A percentile compares a stretch with the other conserved stretches of the same genome.
phyloP scores from a whole-genome alignment of 441 rosid species.

The Eruca vesicaria region DNA sequence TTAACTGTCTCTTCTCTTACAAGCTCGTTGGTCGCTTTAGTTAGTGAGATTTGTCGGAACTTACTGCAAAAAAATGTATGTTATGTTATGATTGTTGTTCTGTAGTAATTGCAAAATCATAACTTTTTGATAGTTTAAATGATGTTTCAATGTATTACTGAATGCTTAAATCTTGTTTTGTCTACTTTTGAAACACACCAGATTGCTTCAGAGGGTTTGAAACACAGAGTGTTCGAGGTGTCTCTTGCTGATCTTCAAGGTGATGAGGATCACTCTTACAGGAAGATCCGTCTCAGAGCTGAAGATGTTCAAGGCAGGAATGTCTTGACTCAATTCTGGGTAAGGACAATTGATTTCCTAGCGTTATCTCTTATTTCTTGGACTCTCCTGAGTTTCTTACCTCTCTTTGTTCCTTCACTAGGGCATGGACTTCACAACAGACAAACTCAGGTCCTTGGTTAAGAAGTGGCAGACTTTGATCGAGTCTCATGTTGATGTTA shows the following conservation, averaged over 20 bases:
- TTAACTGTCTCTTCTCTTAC: background rate
- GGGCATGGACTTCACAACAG: slow-evolving; percentile 84
- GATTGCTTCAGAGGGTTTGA: slow-evolving; percentile 85
- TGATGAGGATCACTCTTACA: slow-evolving; percentile 73
- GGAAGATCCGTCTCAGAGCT: slow-evolving; percentile 74
- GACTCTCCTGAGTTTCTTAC: background rate
- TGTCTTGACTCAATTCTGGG: slow-evolving; percentile 35
- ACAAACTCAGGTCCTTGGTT: slow-evolving; percentile 78
- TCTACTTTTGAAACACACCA: slow-evolving; percentile 1
- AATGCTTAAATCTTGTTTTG: background rate
- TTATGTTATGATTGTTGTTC: background rate
- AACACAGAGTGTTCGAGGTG: slow-evolving; percentile 64
- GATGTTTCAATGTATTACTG: background rate
- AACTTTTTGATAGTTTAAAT: background rate
- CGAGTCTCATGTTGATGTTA: slow-evolving; percentile 75
- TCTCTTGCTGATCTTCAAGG: slow-evolving; percentile 62
- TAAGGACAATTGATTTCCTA: background rate
- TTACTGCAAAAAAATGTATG: background rate
- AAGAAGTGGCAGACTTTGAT: slow-evolving; percentile 75
- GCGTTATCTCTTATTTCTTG: background rate
- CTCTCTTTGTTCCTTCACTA: slow-evolving; percentile 6
- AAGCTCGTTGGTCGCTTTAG: background rate
- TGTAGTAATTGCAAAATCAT: background rate
- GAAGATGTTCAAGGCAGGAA: slow-evolving; percentile 80
- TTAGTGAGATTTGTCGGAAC: background rate